Conservation (phyloP, 108 stramenopile genomes). For the Ochromonas danica region DNA sequence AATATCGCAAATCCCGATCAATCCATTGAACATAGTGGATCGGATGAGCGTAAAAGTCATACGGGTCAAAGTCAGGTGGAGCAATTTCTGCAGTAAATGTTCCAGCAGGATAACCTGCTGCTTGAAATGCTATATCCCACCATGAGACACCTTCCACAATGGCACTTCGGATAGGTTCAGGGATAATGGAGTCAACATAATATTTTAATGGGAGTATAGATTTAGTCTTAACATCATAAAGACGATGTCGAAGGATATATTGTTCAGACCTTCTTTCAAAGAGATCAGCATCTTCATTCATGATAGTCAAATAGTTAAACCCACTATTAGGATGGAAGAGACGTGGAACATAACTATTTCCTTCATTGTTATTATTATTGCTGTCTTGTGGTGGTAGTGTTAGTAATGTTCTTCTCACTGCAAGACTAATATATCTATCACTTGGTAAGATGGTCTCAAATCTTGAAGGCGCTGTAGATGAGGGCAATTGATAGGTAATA, state of each 20-base stretch:
- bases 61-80: not conserved
- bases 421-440: not conserved
- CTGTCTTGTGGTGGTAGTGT: not conserved
- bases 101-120: not conserved
- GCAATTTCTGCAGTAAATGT: not conserved
- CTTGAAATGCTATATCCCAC: conserved; percentile 16
- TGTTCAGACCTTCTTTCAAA: not conserved
- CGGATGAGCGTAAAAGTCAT: not conserved
- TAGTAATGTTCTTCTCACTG: not conserved
- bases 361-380: too few relatives aligned
- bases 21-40: conserved; percentile 6
- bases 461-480: not conserved
- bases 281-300: not conserved
- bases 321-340: conserved; percentile 2
- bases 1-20: not conserved
- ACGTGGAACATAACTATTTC: not conserved
- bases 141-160: not conserved
- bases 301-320: not conserved
- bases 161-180: not conserved
- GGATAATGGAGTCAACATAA: not conserved
- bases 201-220: not conserved
- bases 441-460: not conserved
- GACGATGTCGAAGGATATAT: not conserved
- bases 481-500: not conserved
- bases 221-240: not conserved